A percentile compares a stretch with the other conserved stretches of the same genome.
These are phyloP conservation scores for Phytophthora kernoviae DNA, from an alignment of 352 stramenopile species.

Conservation along the genomic window DNA sequence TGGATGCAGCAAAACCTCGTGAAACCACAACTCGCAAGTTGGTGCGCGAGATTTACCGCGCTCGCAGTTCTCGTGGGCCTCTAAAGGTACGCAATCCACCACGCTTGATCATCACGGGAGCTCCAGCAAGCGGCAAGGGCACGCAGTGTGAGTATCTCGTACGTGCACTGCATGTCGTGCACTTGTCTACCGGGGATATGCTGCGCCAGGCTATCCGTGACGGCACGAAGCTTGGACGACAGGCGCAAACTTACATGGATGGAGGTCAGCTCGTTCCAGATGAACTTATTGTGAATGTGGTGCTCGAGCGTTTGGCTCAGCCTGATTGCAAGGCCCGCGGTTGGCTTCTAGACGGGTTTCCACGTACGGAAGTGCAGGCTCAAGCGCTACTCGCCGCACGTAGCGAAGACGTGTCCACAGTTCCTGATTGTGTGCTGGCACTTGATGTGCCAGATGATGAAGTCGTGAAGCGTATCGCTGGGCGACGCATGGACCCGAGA, in stretches of 20 bases:
- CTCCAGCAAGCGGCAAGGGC: slow-evolving; percentile 94
- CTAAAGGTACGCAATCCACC: slow-evolving; percentile 52
- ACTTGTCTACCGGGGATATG: slow-evolving; percentile 96
- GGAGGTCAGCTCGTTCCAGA: slow-evolving; percentile 93
- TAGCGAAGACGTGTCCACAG: slow-evolving; percentile 30
- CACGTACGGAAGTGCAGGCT: slow-evolving; percentile 88
- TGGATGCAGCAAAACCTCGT: slow-evolving; percentile 64
- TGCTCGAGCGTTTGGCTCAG: slow-evolving; percentile 84
- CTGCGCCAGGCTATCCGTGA: slow-evolving; percentile 88
- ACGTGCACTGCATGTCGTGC: slow-evolving; percentile 90
- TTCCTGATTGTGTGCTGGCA: slow-evolving; percentile 94
- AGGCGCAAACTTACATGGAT: slow-evolving; percentile 95
- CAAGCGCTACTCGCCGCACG: slow-evolving; percentile 54
- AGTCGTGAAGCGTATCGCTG: slow-evolving; percentile 94
- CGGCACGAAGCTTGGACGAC: slow-evolving; percentile 50
- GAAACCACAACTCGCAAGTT: slow-evolving; percentile 49
- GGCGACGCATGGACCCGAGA: slow-evolving; percentile 91
- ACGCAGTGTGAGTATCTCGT: slow-evolving; percentile 96
- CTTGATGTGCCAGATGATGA: slow-evolving; percentile 95
- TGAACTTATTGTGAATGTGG: slow-evolving; percentile 94
- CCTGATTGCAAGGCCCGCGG: slow-evolving; percentile 74
- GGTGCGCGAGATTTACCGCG: slow-evolving; percentile 54
- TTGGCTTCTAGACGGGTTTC: slow-evolving; percentile 96
- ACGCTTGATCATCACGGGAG: slow-evolving; percentile 91
- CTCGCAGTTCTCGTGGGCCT: slow-evolving; percentile 44